Evolutionary conservation across 768 basidiomycete species (phyloP).

Genomic region (Hypholoma sublateritium): DNA sequence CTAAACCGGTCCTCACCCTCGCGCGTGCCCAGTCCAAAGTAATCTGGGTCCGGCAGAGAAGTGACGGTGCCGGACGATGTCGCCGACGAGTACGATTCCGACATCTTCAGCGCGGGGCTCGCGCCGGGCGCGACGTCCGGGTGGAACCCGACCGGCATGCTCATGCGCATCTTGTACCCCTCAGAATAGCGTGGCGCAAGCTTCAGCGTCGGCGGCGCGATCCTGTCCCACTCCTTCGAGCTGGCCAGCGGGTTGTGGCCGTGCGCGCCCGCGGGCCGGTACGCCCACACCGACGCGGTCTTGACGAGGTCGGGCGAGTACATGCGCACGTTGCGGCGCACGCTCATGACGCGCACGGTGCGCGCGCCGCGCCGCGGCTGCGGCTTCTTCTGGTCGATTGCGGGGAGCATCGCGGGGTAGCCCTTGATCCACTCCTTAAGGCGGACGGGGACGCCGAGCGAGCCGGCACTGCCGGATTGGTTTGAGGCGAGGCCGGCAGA

Average conservation of each 20-base stretch:
- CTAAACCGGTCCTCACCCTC: conserved; percentile 71
- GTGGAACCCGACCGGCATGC: conserved; percentile 58
- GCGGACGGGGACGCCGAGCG: conserved; percentile 76
- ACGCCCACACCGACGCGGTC: conserved; percentile 50
- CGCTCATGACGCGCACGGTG: conserved; percentile 73
- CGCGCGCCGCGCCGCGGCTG: conserved; percentile 76
- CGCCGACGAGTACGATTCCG: conserved; percentile 40
- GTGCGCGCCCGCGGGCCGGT: conserved; percentile 24
- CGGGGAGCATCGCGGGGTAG: conserved; percentile 79
- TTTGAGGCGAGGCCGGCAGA: conserved; percentile 28
- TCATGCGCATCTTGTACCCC: conserved; percentile 74
- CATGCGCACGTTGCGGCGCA: conserved; percentile 81
- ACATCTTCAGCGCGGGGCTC: conserved; percentile 26
- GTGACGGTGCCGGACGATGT: conserved; percentile 25
- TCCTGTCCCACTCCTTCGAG: conserved; percentile 78
- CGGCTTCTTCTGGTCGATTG: conserved; percentile 52
- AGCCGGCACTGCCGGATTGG: conserved; percentile 48
- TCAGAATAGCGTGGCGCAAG: conserved; percentile 72
- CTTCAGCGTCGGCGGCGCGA: conserved; percentile 62
- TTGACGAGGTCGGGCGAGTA: conserved; percentile 86
- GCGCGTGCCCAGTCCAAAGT: conserved; percentile 37
- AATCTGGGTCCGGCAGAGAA: conserved; percentile 31
- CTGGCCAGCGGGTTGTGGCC: conserved; percentile 45
- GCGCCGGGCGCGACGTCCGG: conserved; percentile 45
- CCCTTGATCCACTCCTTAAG: conserved; percentile 90